Conservation (phyloP, 108 stramenopile genomes). For the Cylindrotheca fusiformis region DNA sequence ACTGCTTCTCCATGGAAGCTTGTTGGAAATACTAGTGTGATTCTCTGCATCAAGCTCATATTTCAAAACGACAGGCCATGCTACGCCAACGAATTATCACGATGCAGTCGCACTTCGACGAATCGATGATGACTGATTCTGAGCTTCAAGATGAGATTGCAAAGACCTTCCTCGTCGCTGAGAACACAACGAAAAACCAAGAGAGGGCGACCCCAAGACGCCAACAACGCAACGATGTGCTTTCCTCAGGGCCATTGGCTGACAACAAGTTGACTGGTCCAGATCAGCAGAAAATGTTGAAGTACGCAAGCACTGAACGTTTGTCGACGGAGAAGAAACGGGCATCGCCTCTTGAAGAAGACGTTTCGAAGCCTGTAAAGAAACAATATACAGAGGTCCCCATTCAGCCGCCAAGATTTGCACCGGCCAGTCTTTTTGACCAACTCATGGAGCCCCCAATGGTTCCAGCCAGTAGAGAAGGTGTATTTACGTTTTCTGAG, state of each 20-base stretch:
- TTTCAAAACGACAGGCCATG: too few species aligned
- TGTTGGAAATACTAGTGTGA: too few species aligned
- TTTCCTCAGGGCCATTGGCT: too few species aligned
- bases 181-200: not conserved
- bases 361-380: not conserved
- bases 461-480: constrained; percentile 34
- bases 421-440: not conserved
- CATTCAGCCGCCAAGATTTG: not conserved
- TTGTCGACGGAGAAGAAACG: not conserved
- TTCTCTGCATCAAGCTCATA: too few species aligned
- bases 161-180: not conserved
- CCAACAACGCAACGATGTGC: not conserved
- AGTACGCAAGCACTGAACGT: not conserved
- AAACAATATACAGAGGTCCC: not conserved
- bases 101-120: not conserved
- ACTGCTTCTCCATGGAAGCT: too few species aligned
- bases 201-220: not conserved
- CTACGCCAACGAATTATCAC: too few species aligned
- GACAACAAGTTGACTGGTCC: not conserved
- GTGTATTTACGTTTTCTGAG: constrained; percentile 50
- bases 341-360: not conserved
- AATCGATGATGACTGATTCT: not conserved
- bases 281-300: not conserved
- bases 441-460: not conserved
- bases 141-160: not conserved